phyloP scores from a whole-genome alignment of 2,329 filamentous ascomycete species.

The Aspergillus jensenii region DNA sequence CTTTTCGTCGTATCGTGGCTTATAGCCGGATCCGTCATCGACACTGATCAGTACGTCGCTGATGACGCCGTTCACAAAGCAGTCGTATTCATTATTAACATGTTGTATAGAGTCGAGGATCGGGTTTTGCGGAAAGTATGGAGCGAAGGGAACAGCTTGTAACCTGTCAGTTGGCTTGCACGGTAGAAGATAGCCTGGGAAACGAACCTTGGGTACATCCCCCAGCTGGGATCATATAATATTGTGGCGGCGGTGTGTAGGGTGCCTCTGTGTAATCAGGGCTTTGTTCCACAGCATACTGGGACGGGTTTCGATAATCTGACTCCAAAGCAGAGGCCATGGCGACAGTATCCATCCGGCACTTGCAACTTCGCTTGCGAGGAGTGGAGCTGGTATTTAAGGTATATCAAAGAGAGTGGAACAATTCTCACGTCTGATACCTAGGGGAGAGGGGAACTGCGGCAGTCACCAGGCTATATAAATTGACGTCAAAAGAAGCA shows the following conservation, averaged over 20 bases:
- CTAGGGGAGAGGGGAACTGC: not conserved
- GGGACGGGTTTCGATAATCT: not conserved
- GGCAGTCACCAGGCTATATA: not conserved
- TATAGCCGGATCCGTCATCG: not conserved
- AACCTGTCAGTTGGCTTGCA: not conserved
- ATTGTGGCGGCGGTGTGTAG: not conserved
- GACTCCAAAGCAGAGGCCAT: conserved; percentile 1
- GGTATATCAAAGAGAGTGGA: not conserved
- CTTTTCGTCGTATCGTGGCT: not conserved
- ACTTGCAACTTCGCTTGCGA: not conserved
- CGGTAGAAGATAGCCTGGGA: not conserved
- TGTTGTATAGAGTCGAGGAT: not conserved
- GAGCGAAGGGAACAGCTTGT: not conserved
- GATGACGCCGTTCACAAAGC: conserved; percentile 7
- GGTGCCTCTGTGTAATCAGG: not conserved
- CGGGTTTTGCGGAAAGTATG: not conserved
- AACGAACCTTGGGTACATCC: not conserved
- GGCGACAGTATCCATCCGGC: not conserved
- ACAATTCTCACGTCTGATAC: not conserved
- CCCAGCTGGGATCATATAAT: not conserved
- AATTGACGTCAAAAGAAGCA: conserved; percentile 6
- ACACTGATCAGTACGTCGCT: conserved; percentile 4
- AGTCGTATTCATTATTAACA: conserved; percentile 4
- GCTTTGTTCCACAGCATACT: not conserved
- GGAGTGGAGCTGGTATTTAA: not conserved